Conservation (phyloP, 371 early-diverging fungal genomes). For the Polyrhizophydium stewartii region DNA sequence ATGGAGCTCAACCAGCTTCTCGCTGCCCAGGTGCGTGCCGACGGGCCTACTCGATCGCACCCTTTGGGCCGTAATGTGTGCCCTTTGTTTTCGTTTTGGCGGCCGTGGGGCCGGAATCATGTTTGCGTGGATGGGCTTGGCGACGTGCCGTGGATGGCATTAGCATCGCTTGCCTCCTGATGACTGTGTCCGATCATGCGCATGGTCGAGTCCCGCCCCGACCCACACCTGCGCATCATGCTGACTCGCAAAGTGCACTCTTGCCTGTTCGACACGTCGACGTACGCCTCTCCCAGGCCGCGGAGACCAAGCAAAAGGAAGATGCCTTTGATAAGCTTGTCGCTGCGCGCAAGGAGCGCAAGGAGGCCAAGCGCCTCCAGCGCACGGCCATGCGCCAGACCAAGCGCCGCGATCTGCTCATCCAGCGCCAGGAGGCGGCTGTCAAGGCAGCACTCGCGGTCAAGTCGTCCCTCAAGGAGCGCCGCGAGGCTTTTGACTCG, state of each 20-base stretch:
- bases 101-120: no score
- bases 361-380: conserved; percentile 15
- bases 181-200: no score
- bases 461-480: conserved; percentile 5
- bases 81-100: no score
- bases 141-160: no score
- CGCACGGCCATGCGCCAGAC: conserved; percentile 18
- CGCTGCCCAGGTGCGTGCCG: conserved; percentile 3
- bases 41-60: no score
- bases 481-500: conserved; percentile 15
- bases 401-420: conserved; percentile 14
- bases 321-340: conserved; percentile 1
- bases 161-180: no score
- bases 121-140: no score
- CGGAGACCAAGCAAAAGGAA: neutral
- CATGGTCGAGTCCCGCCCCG: no score
- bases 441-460: neutral
- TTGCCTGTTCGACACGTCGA: no score
- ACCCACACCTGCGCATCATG: no score
- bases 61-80: no score
- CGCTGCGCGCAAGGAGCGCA: conserved; percentile 17
- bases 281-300: neutral
- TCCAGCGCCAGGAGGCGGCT: conserved; percentile 18
- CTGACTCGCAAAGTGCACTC: no score
- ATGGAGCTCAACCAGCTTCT: conserved; percentile 5